Percentiles rank a stretch among this genome's conserved stretches.
These are phyloP conservation scores for Micractinium sp. DNA, from an alignment of 139 green algal genomes.

Conservation along the genomic window DNA sequence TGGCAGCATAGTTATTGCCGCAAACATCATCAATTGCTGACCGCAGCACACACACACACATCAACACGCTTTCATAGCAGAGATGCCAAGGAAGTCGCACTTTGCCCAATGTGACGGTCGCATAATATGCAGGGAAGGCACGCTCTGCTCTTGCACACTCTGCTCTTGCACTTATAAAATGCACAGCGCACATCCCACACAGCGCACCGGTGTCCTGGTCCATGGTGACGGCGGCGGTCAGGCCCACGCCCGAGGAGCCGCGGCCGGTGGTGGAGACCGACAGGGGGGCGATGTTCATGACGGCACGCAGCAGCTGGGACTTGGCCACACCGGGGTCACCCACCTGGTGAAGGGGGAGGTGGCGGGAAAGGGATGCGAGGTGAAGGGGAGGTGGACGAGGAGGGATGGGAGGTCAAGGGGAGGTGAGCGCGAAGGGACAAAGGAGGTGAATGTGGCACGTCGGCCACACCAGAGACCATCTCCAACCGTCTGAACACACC, in stretches of 20 bases:
- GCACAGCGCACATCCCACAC: not conserved
- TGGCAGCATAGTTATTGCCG: too few relatives aligned
- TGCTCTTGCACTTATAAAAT: too few relatives aligned
- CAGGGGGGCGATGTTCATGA: conserved; percentile 95
- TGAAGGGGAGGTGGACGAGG: not conserved
- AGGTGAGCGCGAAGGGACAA: not conserved
- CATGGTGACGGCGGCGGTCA: conserved; percentile 96
- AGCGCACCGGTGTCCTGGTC: conserved; percentile 87
- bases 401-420: not conserved
- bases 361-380: conserved; percentile 50
- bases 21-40: too few relatives aligned
- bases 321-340: conserved; percentile 96
- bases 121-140: too few relatives aligned
- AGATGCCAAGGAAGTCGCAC: too few relatives aligned
- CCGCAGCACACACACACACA: too few relatives aligned
- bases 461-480: too few relatives aligned
- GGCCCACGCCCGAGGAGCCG: conserved; percentile 95
- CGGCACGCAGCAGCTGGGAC: conserved; percentile 91
- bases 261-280: conserved; percentile 95
- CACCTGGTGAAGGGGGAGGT: conserved; percentile 65
- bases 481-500: too few relatives aligned
- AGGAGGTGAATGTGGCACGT: not conserved
- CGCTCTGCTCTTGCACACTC: too few relatives aligned
- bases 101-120: too few relatives aligned
- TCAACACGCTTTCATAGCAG: too few relatives aligned